Base-by-base conservation (phyloP, 768 basidiomycete genomes). In the Leccinellum luteum region DNA sequence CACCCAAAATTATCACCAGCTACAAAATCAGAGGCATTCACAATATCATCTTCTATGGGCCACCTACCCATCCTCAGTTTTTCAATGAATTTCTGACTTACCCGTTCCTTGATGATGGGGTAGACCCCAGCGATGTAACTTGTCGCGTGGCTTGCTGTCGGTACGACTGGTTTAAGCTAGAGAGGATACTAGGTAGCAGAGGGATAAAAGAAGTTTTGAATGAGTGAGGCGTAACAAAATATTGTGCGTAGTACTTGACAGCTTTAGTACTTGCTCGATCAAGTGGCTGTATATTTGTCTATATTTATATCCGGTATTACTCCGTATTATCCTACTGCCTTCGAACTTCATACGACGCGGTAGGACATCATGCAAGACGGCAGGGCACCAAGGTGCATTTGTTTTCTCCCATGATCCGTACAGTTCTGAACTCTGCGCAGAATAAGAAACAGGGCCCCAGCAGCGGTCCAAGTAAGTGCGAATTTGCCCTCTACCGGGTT, bases 381-480 rank as follows among this genome's bases (percentile, higher is more conserved):
- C 48, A 79, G 89, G 52, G 89, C 89, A 48, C 89, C 89, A 51
- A 81, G 86, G 89, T 90, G 69, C 48, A n/a, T 21, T 56, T 8
- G 7, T 25, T 69, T 64, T 32, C 10, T 56, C 25, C 38, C 4
- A 14, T 25, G 14, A 27, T 10, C 7, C 59, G 28, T 10, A n/a
- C 30, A 43, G 10, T 25, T 45, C 55, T 54, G 15, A 57, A 45
- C 27, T 54, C 61, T 47, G n/a, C 55, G 15, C 55, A 92, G 90
- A 56, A 94, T 98, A 62, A 95, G 96, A 82, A 98, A 98, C 74
- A 83, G 96, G 52, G 96, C 96, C 17, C 89, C 96, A 41, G 96
- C 96, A 50, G 90, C 93, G 58, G 81, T 98, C 59, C 94, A 96
- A 75, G 93, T 91, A 52, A 60, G 83, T 72, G 52, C 34, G 52